Base-by-base conservation (phyloP, 129 eudicot species). In the Smallanthus sonchifolius region DNA sequence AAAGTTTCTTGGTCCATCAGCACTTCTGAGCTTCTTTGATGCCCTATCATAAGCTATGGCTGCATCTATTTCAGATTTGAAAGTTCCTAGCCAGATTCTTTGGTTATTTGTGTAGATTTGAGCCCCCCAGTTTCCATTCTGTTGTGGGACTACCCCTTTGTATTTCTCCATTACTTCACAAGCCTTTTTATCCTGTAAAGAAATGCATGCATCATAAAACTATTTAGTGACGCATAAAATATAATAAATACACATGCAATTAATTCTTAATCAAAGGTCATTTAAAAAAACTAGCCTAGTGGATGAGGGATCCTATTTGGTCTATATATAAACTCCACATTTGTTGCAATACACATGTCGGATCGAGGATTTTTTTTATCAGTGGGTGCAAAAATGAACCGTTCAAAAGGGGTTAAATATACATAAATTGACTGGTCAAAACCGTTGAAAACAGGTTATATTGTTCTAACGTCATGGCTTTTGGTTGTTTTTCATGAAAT, bases 111-210 rank as follows among this genome's bases (percentile, higher is more conserved):
- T 88, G 62, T 89, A 92, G 17, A 92, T 87, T 54, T 92, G 96
- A 2, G 97, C 94, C 6, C 97, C 97, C 96, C 94, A 92, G 7
- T 89, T 83, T 7, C 96, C 97, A 36, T 89, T 89, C 13, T 55
- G 80, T 69, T 87, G 91, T 11, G 75, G 65, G 28, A 87, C 93
- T n/a, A 89, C 97, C 2, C 97, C 97, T 82, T 87, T 92, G 83
- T 79, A 92, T 16, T 52, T 76, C 73, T 79, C 82, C 82, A 79
- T 79, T 39, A 55, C 3, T 48, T 56, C 52, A 55, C 47, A 59
- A 59, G 56, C 66, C 6, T 71, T 37, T 54, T 71, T 54, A 4
- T 2, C 40, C 38, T 35, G 10, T 35, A 40, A 57, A 78, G 43
- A 4, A n/a, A 16, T 51, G 24, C 7, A 24, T 24, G 30, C 30